A percentile compares a stretch with the other conserved stretches of the same genome.
Evolutionary conservation across 1,139 yeast species (phyloP).

Genomic region (Debaryomycetaceae sp.): DNA sequence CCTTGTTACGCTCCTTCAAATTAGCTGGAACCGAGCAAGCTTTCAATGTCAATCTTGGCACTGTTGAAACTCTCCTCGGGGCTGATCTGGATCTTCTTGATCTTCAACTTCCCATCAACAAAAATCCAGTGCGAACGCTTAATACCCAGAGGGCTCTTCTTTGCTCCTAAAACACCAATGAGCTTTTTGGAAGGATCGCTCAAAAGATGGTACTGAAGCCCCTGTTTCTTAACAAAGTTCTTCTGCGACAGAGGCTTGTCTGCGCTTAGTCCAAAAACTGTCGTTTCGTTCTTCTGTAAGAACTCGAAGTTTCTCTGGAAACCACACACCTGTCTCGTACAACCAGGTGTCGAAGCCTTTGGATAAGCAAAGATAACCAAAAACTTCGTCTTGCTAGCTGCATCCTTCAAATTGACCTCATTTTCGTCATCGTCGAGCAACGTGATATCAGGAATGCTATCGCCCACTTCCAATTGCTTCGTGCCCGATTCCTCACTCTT

Average conservation of each 20-base stretch:
- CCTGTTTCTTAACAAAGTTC: slow-evolving; percentile 68
- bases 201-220: slow-evolving; percentile 68
- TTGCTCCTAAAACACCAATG: slow-evolving; percentile 77
- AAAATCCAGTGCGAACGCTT: slow-evolving; percentile 90
- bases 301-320: slow-evolving; percentile 65
- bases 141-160: slow-evolving; percentile 72
- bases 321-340: slow-evolving; percentile 91
- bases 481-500: slow-evolving; percentile 3
- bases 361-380: slow-evolving; percentile 80
- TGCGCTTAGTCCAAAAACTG: slow-evolving; percentile 67
- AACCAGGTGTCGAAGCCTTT: slow-evolving; percentile 92
- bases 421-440: slow-evolving; percentile 68
- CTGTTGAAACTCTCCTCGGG: slow-evolving; percentile 73
- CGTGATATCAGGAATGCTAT: slow-evolving; percentile 61
- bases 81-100: slow-evolving; percentile 64
- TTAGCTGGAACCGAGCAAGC: too few relatives aligned
- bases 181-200: slow-evolving; percentile 72
- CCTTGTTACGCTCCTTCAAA: too few relatives aligned
- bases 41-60: slow-evolving; percentile 56
- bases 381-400: slow-evolving; percentile 46
- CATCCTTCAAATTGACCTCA: slow-evolving; percentile 47
- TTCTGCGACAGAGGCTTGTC: slow-evolving; percentile 75
- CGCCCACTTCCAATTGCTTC: slow-evolving; percentile 56
- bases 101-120: slow-evolving; percentile 67
- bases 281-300: slow-evolving; percentile 47